These are phyloP conservation scores for Phyllosticta ampelicida DNA, from an alignment of 2,329 filamentous ascomycete species.

Conservation along the genomic window DNA sequence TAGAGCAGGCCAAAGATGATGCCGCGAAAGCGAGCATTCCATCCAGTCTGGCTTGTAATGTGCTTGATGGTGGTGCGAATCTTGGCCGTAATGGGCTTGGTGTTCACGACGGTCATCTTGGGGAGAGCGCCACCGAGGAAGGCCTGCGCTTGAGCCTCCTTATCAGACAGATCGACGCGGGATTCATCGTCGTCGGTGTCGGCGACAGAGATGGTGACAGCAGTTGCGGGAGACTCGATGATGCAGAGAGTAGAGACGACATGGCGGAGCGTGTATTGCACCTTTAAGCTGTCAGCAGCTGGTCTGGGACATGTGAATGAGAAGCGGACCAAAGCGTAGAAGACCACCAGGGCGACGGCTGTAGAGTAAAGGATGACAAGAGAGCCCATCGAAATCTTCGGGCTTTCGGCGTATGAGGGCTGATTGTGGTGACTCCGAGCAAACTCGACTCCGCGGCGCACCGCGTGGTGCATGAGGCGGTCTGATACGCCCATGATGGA, in stretches of 20 bases:
- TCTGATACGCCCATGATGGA: slow-evolving; percentile 16
- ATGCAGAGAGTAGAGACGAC: slow-evolving; percentile 53
- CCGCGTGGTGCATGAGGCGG: slow-evolving; percentile 15
- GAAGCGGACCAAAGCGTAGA: slow-evolving; percentile 29
- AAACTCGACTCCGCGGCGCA: slow-evolving; percentile 21
- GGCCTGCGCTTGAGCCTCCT: slow-evolving; percentile 22
- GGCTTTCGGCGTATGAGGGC: slow-evolving; percentile 13
- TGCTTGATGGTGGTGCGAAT: slow-evolving; percentile 49
- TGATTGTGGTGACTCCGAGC: slow-evolving; percentile 4
- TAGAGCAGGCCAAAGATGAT: slow-evolving; percentile 38
- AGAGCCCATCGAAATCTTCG: slow-evolving; percentile 24
- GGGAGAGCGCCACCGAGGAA: slow-evolving; percentile 23
- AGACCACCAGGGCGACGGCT: slow-evolving; percentile 30
- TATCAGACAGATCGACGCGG: slow-evolving; percentile 29
- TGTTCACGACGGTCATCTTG: slow-evolving; percentile 34
- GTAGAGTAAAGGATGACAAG: slow-evolving; percentile 23
- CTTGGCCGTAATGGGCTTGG: slow-evolving; percentile 50
- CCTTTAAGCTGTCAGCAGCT: slow-evolving; percentile 13
- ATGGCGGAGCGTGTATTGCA: slow-evolving; percentile 47
- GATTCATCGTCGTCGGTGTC: slow-evolving; percentile 33
- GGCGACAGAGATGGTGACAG: slow-evolving; percentile 38
- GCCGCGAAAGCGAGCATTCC: slow-evolving; percentile 59
- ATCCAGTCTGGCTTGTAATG: slow-evolving; percentile 53
- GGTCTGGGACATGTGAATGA: neutral
- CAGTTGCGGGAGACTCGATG: slow-evolving; percentile 49